Conservation (phyloP, 2,329 filamentous ascomycete species). For the Exserohilum turcica region DNA sequence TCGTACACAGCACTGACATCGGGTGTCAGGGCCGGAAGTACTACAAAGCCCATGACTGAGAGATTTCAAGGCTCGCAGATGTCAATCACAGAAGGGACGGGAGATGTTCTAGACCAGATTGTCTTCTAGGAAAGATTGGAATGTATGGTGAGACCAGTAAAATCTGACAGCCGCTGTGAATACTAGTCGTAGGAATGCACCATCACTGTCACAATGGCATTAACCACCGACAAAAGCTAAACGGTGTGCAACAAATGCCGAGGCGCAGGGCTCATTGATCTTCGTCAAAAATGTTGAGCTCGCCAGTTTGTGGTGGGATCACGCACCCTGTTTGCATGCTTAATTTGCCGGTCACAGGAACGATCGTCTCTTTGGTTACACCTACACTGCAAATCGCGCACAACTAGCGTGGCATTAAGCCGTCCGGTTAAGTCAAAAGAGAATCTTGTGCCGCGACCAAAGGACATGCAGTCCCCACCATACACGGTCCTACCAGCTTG, state of each 20-base stretch:
- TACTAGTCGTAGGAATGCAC: background rate
- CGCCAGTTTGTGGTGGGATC: background rate
- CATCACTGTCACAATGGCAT: background rate
- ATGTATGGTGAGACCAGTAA: background rate
- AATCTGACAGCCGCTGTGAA: background rate
- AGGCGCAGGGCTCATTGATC: conserved; percentile 1
- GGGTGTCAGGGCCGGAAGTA: conserved; percentile 54
- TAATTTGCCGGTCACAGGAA: background rate
- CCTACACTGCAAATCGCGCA: conserved; percentile 1
- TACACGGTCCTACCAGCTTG: background rate
- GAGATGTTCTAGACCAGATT: background rate
- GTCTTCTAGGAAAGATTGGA: background rate
- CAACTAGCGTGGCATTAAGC: background rate
- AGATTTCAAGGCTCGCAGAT: background rate
- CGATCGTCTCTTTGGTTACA: background rate
- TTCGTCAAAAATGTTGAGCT: conserved; percentile 4
- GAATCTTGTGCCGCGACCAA: conserved; percentile 12
- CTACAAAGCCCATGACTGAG: conserved; percentile 40
- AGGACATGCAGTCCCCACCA: background rate
- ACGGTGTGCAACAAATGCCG: background rate
- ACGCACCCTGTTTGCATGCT: background rate
- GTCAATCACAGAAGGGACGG: background rate
- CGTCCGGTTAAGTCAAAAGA: background rate
- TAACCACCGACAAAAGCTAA: background rate
- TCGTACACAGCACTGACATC: conserved; percentile 56